Evolutionary conservation across 2,329 filamentous ascomycete species (phyloP), one percentile per base, ranked within the genome.

Genomic region (Rhytidhysteron rufulum): DNA sequence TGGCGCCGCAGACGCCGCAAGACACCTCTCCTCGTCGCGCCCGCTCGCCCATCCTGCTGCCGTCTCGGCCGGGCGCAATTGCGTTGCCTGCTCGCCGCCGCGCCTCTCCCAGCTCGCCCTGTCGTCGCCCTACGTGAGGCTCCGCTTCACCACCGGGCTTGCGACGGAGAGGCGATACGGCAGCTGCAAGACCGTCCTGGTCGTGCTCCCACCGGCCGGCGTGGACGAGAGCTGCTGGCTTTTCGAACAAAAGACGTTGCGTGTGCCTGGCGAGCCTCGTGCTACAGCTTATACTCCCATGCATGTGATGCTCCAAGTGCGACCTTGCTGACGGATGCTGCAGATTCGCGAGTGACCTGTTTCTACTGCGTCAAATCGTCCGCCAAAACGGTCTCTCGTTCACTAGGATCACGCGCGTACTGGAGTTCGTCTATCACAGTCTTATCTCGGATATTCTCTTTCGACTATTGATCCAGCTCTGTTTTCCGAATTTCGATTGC

Each of bases 351-450:
- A 52, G 45, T 48, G 43, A 53, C 49, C 38, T 42, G 40, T 48
- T 46, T 50, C 47, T 47, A 40, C 48, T 48, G 45, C 49, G 41
- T 51, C 50, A 48, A 46, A 52, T 40, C 47, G 24, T 44, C 43
- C 42, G 44, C 39, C 34, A 39, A 43, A 49, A 55, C 60, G 50
- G 49, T 56, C 55, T 53, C 53, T 62, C 61, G 45, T 58, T 60
- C 56, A 47, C 50, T 48, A 43, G 41, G 41, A 21, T 17, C 24
- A 36, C 48, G 53, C 54, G 53, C 53, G 43, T 41, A 47, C 53
- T 53, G 54, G 60, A 54, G 51, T 61, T 61, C 25, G 20, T 43
- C 53, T 51, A 49, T 57, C 56, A 53, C 60, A 53, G 51, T 53
- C 45, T 58, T 54, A 48, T 50, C 20, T 34, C 47, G 46, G 43